Evolutionary conservation across 495 filamentous ascomycete genomes (phyloP), one percentile per base, ranked within the genome.

Genomic region (Xanthoparmelia taractica): DNA sequence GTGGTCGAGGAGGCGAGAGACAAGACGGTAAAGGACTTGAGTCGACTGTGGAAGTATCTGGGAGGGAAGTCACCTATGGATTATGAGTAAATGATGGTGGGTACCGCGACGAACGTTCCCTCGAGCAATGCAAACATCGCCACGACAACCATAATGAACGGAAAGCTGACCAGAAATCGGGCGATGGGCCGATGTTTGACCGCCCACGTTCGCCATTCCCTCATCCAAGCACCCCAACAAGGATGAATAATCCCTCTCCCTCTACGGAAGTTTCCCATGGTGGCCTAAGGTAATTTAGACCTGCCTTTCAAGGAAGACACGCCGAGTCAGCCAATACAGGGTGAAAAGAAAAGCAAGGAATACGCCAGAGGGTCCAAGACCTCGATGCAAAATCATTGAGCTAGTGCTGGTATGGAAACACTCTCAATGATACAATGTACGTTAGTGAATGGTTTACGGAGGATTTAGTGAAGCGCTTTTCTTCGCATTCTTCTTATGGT

Each of bases 11-110:
- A 61, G 48, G 59, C 58, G n/a, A 59, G 45, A 55, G 67, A 68
- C 65, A 74, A 61, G 54, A 82, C 76, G 59, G 85, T 90, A 8
- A 86, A 78, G 72, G 82, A 89, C 64, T 70, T 90, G 63, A 87
- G 84, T 71, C 74, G 87, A 66, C 65, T 90, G 43, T 90, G 87
- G 87, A 70, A 76, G 70, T 90, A 90, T 70, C 73, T 82, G 59
- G 84, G 86, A 70, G 87, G 87, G 17, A 40, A 33, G 20, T 63
- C 61, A 23, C 61, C 61, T 10, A 37, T 29, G 17, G 55, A 58
- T 23, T 12, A 23, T 10, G 33, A 36, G 0, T 23, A 27, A 25
- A 13, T n/a, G 20, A 25, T 3, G 15, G 17, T 18, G 18, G 20
- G 38, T 25, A 29, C 27, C 25, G 12, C 11, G 17, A 40, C 8